Conservation (phyloP, 345 rosid species). For the Dovyalis caffra region DNA sequence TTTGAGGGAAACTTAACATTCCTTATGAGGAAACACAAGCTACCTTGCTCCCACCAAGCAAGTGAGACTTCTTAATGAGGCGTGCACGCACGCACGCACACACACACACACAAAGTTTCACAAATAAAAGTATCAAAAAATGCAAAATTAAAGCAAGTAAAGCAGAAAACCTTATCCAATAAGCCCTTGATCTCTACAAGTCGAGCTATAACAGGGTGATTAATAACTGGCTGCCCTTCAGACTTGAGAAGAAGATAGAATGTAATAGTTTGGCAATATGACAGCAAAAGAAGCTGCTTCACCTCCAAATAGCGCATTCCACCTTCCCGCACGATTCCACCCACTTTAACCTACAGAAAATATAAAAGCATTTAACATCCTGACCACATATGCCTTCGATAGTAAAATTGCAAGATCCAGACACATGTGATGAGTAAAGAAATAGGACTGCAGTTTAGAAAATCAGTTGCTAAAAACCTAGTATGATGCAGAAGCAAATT, state of each 20-base stretch:
- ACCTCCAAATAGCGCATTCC: conserved; percentile 72
- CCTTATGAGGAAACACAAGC: too few relatives aligned
- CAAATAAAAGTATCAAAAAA: background rate
- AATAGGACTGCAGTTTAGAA: too few relatives aligned
- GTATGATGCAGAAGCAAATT: background rate
- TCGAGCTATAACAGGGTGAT: conserved; percentile 89
- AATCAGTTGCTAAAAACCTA: background rate
- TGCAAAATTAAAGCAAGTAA: background rate
- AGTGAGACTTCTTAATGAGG: too few relatives aligned
- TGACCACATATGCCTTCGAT: conserved; percentile 3
- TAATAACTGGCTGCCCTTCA: conserved; percentile 82
- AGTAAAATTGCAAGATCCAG: background rate
- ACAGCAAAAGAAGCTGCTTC: conserved; percentile 69
- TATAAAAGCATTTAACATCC: background rate
- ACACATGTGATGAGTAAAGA: too few relatives aligned
- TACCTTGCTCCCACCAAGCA: too few relatives aligned
- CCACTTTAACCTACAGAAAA: conserved; percentile 53
- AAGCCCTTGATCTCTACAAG: conserved; percentile 76
- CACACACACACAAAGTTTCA: background rate
- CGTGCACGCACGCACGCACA: too few relatives aligned
- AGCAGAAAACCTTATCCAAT: conserved; percentile 63
- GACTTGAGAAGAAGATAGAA: conserved; percentile 92
- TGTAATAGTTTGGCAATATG: conserved; percentile 85
- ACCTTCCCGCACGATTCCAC: conserved; percentile 37
- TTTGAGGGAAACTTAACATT: too few relatives aligned